A percentile compares a stretch with the other conserved stretches of the same genome.
phyloP scores from a whole-genome alignment of 768 basidiomycete genomes.

The Rhodotorula taiwanensis region DNA sequence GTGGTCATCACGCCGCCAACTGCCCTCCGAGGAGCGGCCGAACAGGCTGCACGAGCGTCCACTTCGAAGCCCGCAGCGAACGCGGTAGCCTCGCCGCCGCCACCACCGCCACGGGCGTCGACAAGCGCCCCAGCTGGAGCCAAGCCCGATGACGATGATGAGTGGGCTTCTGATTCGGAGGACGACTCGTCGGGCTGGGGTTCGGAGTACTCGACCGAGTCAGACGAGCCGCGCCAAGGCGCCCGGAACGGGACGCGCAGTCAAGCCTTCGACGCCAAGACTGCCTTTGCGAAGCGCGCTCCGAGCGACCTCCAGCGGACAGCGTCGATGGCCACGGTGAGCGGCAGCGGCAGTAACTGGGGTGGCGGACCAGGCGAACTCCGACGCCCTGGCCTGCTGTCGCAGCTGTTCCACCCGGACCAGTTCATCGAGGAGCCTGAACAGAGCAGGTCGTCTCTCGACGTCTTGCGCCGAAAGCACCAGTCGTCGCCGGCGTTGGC shows the following conservation, averaged over 20 bases:
- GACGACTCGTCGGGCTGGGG: constrained; percentile 39
- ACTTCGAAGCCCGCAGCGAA: not conserved
- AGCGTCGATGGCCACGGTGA: constrained; percentile 12
- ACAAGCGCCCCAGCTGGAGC: not conserved
- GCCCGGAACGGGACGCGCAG: not conserved
- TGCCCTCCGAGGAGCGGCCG: constrained; percentile 15
- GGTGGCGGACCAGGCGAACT: constrained; percentile 32
- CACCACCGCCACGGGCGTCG: not conserved
- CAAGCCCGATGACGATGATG: not conserved
- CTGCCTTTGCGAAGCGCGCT: constrained; percentile 24
- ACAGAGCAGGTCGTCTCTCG: not conserved
- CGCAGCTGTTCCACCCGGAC: constrained; percentile 39
- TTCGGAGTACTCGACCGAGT: constrained; percentile 34
- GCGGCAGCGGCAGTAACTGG: not conserved
- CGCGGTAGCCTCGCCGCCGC: too few relatives aligned
- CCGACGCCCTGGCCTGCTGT: constrained; percentile 35
- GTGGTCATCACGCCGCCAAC: constrained; percentile 34
- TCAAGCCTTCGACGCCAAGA: constrained; percentile 5
- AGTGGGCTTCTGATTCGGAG: constrained; percentile 29
- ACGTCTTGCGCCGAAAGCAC: constrained; percentile 13
- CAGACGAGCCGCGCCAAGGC: constrained; percentile 17
- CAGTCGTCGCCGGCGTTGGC: constrained; percentile 27
- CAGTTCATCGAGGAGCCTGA: constrained; percentile 21
- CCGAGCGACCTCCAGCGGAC: constrained; percentile 24
- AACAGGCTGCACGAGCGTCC: not conserved